phyloP scores from a whole-genome alignment of 2,329 filamentous ascomycete species.

The Neonectria sp. region DNA sequence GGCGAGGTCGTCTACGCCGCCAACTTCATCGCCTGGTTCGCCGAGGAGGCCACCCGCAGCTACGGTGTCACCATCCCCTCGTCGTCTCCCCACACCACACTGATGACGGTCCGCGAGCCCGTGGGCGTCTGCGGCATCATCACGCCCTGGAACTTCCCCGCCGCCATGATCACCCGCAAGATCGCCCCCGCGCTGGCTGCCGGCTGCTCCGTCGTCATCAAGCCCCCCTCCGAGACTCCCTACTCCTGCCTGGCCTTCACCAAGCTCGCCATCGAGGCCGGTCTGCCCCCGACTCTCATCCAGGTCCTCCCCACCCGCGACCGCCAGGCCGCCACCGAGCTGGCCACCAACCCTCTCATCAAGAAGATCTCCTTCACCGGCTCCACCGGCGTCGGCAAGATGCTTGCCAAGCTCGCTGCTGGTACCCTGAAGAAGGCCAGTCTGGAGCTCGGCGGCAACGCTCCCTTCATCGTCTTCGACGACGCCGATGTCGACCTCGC shows the following conservation, averaged over 20 bases:
- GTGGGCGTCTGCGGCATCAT: constrained; percentile 61
- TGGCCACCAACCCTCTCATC: constrained; percentile 47
- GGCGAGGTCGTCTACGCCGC: constrained; percentile 70
- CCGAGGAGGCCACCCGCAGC: constrained; percentile 62
- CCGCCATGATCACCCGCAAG: constrained; percentile 56
- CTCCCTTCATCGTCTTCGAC: constrained; percentile 75
- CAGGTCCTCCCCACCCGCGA: constrained; percentile 50
- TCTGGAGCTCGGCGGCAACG: constrained; percentile 80
- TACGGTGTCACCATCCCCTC: constrained; percentile 74
- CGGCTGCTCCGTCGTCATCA: constrained; percentile 82
- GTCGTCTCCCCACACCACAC: constrained; percentile 72
- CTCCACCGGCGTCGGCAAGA: constrained; percentile 73
- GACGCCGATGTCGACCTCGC: constrained; percentile 77
- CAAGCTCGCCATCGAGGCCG: constrained; percentile 78
- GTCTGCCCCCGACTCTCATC: constrained; percentile 69
- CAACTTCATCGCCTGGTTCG: constrained; percentile 70
- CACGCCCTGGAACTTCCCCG: constrained; percentile 56
- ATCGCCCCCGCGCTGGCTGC: constrained; percentile 74
- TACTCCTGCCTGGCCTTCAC: constrained; percentile 80
- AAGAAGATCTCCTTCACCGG: constrained; percentile 80
- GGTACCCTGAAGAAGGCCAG: constrained; percentile 77
- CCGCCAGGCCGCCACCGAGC: constrained; percentile 49
- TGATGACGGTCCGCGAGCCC: constrained; percentile 76
- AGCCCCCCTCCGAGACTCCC: constrained; percentile 82
- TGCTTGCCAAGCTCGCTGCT: constrained; percentile 73